Evolutionary conservation across 2,329 filamentous ascomycete species (phyloP).

Genomic region (Colletotrichum sp.): DNA sequence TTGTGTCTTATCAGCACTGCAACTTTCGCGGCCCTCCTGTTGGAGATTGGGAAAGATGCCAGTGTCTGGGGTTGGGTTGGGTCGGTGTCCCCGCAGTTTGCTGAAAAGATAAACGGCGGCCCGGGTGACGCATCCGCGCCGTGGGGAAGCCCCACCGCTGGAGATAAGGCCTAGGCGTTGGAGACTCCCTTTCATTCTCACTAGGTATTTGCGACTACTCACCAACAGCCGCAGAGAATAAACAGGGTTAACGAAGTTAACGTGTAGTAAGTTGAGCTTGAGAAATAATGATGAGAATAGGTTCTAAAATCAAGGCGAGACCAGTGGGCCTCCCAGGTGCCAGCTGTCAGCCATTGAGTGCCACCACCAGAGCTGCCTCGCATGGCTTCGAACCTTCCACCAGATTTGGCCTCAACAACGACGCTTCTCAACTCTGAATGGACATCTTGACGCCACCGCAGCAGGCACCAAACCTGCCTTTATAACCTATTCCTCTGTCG

Average conservation of each 20-base stretch:
- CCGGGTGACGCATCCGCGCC: not conserved
- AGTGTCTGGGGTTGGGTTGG: not conserved
- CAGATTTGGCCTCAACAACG: not conserved
- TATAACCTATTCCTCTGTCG: not conserved
- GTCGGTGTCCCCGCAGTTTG: not conserved
- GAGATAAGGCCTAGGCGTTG: not conserved
- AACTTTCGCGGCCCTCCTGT: not conserved
- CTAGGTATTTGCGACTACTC: not conserved
- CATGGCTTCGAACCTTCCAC: not conserved
- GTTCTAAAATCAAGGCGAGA: not conserved
- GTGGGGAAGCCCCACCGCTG: not conserved
- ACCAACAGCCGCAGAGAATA: not conserved
- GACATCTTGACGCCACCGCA: not conserved
- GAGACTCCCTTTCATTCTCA: not conserved
- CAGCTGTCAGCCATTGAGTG: not conserved
- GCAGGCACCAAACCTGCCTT: not conserved
- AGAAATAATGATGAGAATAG: not conserved
- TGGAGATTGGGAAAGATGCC: not conserved
- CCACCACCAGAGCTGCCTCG: not conserved
- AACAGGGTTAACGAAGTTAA: fast-evolving
- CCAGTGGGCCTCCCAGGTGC: not conserved
- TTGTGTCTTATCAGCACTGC: not conserved
- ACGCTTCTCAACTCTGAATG: not conserved
- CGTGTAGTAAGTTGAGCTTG: not conserved
- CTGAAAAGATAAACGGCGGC: not conserved